Percentiles rank a stretch among this genome's conserved stretches.
Evolutionary conservation across 495 filamentous ascomycete species (phyloP).

Genomic region (Penicillium lividum): DNA sequence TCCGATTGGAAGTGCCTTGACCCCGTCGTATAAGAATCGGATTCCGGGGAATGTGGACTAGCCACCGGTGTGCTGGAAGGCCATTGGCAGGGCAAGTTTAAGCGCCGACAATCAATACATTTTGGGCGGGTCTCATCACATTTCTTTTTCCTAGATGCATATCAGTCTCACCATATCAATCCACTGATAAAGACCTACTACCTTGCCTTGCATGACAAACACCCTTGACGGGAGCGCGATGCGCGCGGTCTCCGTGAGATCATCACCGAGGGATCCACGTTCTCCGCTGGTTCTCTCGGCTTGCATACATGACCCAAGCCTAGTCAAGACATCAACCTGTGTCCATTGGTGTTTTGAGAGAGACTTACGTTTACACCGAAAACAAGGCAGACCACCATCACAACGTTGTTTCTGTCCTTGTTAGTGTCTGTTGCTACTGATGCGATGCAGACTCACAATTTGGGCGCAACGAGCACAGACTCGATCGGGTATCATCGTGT

Average conservation of each 20-base stretch:
- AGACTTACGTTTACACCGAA: constrained; percentile 29
- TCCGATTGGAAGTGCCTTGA: background rate
- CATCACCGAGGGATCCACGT: background rate
- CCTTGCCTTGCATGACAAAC: constrained; percentile 34
- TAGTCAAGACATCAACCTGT: constrained; percentile 3
- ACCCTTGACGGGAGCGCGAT: constrained; percentile 31
- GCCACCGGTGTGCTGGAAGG: constrained; percentile 1
- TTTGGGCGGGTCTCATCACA: constrained; percentile 29
- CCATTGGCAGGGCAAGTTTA: constrained; percentile 30
- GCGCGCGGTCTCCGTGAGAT: constrained; percentile 25
- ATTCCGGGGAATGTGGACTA: constrained; percentile 4
- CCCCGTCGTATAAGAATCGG: constrained; percentile 6
- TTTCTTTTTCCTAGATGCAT: constrained; percentile 27
- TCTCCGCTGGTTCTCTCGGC: constrained; percentile 20
- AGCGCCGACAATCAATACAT: constrained; percentile 31
- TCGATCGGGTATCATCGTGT: constrained; percentile 17
- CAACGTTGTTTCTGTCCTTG: constrained; percentile 34
- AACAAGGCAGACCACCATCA: constrained; percentile 28
- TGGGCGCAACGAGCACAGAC: constrained; percentile 34
- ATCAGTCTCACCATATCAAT: background rate
- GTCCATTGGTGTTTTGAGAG: background rate
- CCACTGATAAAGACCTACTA: constrained; percentile 13
- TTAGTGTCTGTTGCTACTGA: background rate
- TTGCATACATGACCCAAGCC: constrained; percentile 33
- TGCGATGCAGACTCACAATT: constrained; percentile 18